A percentile compares a stretch with the other conserved stretches of the same genome.
These are phyloP conservation scores for Ustilago xerochloae DNA, from an alignment of 1,284 basidiomycete genomes.

Conservation along the genomic window DNA sequence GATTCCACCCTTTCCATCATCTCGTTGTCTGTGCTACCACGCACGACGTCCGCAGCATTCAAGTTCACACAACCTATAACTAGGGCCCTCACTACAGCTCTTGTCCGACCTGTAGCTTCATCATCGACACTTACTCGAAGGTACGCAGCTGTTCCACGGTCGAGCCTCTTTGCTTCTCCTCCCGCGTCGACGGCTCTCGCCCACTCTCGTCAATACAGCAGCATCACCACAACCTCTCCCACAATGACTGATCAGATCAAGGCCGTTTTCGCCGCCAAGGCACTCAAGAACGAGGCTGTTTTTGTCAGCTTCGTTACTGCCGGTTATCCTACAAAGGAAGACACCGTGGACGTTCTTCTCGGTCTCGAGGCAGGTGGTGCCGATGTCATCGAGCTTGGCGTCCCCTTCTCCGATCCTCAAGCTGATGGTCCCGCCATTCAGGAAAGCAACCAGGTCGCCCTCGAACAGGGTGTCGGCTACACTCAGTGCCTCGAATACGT, in stretches of 20 bases:
- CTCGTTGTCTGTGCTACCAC: slow-evolving; percentile 2
- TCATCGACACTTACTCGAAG: slow-evolving; percentile 1
- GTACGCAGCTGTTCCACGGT: background rate
- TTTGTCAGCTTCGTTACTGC: slow-evolving; percentile 67
- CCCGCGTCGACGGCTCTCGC: background rate
- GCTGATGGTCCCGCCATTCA: slow-evolving; percentile 91
- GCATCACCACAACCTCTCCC: background rate
- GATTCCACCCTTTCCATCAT: slow-evolving; percentile 13
- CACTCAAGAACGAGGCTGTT: slow-evolving; percentile 63
- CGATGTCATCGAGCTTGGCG: slow-evolving; percentile 94
- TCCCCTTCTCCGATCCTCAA: slow-evolving; percentile 94
- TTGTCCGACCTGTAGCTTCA: background rate
- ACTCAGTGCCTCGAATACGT: slow-evolving; percentile 75
- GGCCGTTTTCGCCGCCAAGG: slow-evolving; percentile 57
- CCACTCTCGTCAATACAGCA: background rate
- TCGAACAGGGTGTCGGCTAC: slow-evolving; percentile 63
- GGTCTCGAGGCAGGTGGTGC: slow-evolving; percentile 92
- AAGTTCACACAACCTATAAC: background rate
- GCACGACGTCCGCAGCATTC: slow-evolving; percentile 1
- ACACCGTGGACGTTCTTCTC: slow-evolving; percentile 87
- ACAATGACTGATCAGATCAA: slow-evolving; percentile 62
- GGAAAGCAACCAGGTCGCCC: slow-evolving; percentile 76
- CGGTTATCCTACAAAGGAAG: slow-evolving; percentile 68
- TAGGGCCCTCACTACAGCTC: slow-evolving; percentile 1
- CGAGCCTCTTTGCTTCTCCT: too few species aligned